A percentile compares a stretch with the other conserved stretches of the same genome.
These are phyloP conservation scores for Penicillium canariense DNA, from an alignment of 495 filamentous ascomycete genomes.

Conservation along the genomic window DNA sequence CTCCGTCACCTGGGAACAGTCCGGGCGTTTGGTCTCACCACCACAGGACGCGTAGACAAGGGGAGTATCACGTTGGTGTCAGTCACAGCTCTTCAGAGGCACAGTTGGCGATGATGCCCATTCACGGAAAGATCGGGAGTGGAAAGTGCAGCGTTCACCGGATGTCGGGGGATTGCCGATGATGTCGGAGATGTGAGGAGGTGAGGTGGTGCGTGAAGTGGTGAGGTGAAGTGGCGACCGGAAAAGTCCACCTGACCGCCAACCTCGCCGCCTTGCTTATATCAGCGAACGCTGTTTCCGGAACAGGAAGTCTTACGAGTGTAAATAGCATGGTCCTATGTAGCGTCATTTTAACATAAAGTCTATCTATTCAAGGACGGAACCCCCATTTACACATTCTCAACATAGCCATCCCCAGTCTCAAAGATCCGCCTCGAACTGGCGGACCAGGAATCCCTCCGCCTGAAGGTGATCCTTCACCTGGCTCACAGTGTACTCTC, in stretches of 20 bases:
- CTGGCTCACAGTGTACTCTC: slow-evolving; percentile 89
- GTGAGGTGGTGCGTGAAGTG: not conserved
- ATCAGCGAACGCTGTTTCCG: not conserved
- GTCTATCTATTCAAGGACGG: slow-evolving; percentile 20
- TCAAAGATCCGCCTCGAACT: slow-evolving; percentile 57
- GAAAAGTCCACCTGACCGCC: slow-evolving; percentile 5
- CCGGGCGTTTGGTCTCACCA: slow-evolving; percentile 5
- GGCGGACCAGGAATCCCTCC: slow-evolving; percentile 70
- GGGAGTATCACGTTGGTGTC: not conserved
- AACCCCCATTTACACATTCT: slow-evolving; percentile 16
- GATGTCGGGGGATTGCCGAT: not conserved
- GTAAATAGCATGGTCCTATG: too few species aligned
- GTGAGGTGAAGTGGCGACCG: slow-evolving; percentile 7
- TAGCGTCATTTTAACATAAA: too few species aligned
- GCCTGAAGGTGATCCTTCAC: slow-evolving; percentile 82
- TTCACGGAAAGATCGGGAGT: not conserved
- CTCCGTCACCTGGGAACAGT: slow-evolving; percentile 16
- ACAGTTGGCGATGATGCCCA: not conserved
- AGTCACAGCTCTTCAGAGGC: not conserved
- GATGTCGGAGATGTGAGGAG: not conserved
- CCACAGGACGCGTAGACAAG: not conserved
- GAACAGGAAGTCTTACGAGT: too few species aligned
- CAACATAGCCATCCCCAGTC: not conserved
- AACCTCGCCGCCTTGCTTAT: not conserved
- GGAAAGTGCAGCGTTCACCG: not conserved